These are phyloP conservation scores for Blumeria hordei DNA, from an alignment of 2,329 filamentous ascomycete genomes.

Conservation along the genomic window DNA sequence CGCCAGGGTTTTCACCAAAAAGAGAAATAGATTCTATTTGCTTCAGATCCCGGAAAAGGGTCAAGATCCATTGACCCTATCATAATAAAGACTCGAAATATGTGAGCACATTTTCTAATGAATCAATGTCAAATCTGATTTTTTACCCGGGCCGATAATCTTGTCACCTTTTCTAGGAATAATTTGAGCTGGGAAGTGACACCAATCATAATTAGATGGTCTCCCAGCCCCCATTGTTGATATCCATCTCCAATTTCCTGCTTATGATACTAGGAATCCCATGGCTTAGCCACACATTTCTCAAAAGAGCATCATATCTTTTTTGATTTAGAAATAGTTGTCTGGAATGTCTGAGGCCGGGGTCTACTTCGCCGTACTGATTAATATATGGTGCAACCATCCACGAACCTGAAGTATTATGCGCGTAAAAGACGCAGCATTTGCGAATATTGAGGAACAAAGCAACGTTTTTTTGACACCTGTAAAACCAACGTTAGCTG, in stretches of 20 bases:
- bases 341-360: constrained; percentile 65
- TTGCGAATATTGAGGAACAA: constrained; percentile 93
- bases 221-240: constrained; percentile 96
- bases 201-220: constrained; percentile 24
- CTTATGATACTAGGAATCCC: constrained; percentile 75
- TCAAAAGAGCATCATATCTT: constrained; percentile 69
- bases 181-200: not conserved
- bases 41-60: too few species aligned
- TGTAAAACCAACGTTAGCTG: constrained; percentile 15
- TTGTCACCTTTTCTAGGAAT: too few species aligned
- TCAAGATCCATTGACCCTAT: too few species aligned
- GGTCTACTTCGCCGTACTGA: constrained; percentile 83
- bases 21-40: too few species aligned
- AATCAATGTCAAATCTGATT: too few species aligned
- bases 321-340: constrained; percentile 86
- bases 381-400: constrained; percentile 82
- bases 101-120: too few species aligned
- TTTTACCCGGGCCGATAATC: too few species aligned
- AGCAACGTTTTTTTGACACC: constrained; percentile 75
- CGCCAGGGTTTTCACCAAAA: too few species aligned
- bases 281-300: constrained; percentile 69
- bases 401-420: constrained; percentile 61
- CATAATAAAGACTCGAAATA: too few species aligned
- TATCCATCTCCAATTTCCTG: constrained; percentile 74
- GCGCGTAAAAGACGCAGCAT: constrained; percentile 73